Evolutionary conservation across 306 rosid genomes (phyloP), one percentile per base, ranked within the genome.

Genomic region (Mimosa pudica): DNA sequence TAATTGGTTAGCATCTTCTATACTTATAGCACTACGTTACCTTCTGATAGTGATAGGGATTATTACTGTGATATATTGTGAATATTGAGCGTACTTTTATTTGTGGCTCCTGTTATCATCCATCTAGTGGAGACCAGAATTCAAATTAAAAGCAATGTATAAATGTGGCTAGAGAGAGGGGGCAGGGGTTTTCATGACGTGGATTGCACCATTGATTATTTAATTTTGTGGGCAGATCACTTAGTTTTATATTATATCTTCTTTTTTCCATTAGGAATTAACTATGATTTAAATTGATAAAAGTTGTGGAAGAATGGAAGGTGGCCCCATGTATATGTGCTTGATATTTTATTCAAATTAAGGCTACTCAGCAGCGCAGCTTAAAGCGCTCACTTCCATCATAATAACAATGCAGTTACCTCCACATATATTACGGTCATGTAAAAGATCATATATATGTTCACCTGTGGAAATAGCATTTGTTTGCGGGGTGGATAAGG

Each of bases 151-250:
- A 20, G 41, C 9, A 45, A 7, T 17, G 68, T 45, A 38, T 38
- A 5, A 38, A 5, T 38, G 42, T 38, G 33, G 2, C 10, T 11
- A 18, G 12, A 6, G 4, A 7, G 62, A 6, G 62, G 8, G 24
- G 17, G 30, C 30, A 24, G 60, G 55, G 32, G 84, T 65, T n/a
- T 47, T 20, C 0, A 64, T 87, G 87, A 83, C 84, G 88, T 79
- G 89, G 77, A 85, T 65, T 41, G 73, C 85, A 88, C 84, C 63
- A 75, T 51, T 44, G 48, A 88, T 82, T 51, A 75, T 60, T 24
- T 24, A 24, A 24, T 24, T 36, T 42, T 78, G 83, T 84, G 87
- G 81, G 58, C 77, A 35, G 16, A 79, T 81, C 88, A 84, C 89
- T 84, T 77, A 13, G 42, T 20, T 71, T 61, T 62, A 49, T 48